Base-by-base conservation (phyloP, 2,329 filamentous ascomycete genomes). In the Penicillium sp. region DNA sequence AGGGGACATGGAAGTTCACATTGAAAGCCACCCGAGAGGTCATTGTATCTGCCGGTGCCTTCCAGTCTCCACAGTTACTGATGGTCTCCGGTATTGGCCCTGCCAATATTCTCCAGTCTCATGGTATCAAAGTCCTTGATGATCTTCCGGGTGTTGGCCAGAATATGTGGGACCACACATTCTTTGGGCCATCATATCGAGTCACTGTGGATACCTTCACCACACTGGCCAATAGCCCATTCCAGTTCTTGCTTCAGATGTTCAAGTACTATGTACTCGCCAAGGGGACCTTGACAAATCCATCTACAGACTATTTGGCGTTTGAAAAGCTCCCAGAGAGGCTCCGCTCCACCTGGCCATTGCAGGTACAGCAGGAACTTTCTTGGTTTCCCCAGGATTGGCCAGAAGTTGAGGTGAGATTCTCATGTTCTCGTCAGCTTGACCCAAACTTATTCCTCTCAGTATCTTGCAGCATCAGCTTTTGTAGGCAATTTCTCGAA, bases 61-160 rank as follows among this genome's bases (percentile, higher is more conserved):
- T 73, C 49, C 73, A 77, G 46, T 69, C 72, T 0, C 74, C 74
- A 0, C 71, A 76, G 41, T 55, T 75, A 4, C 34, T 76, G 6
- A 72, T 74, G 60, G 63, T 74, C 2, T 73, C 69, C 12, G 74
- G 74, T 1, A 55, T 70, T 33, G 73, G 73, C 0, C 72, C 72
- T 2, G 28, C 39, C 3, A 47, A 48, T 0, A 43, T 48, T 1
- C 44, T 64, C 5, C 15, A 53, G 5, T 18, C 52, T 3, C 46
- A 60, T 32, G 41, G 39, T 1, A 64, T 64, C 8, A 27, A 49
- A 0, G 41, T 60, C 2, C 20, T 66, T 6, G 46, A 50, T 3
- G 39, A 62, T 26, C 50, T 54, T 13, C 51, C 51, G 2, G 62
- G 61, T 1, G 62, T 66, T 3, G 63, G 62, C 6, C 61, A 65